A percentile compares a stretch with the other conserved stretches of the same genome.
These are phyloP conservation scores for Penicillium sp. DNA, from an alignment of 2,329 filamentous ascomycete species.

Conservation along the genomic window DNA sequence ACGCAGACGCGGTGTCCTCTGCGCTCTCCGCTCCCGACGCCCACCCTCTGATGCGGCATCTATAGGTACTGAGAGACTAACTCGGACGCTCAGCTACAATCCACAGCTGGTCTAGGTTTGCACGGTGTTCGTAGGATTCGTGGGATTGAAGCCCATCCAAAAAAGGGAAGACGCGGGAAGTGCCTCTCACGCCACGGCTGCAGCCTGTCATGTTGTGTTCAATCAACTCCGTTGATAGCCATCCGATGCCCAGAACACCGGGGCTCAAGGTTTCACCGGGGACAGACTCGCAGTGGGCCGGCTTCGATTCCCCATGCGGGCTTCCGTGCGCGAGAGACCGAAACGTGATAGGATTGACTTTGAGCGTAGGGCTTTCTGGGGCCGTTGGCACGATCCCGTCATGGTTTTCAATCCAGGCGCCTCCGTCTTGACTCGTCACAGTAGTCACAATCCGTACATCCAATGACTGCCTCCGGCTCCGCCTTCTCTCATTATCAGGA, in stretches of 20 bases:
- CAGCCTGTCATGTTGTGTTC: conserved; percentile 13
- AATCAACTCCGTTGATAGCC: conserved; percentile 10
- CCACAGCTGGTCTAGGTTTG: not conserved
- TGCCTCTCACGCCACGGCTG: conserved; percentile 2
- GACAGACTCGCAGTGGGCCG: conserved; percentile 10
- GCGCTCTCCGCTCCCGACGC: not conserved
- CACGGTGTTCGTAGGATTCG: not conserved
- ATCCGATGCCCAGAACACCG: conserved; percentile 3
- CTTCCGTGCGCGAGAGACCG: conserved; percentile 15
- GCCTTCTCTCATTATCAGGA: conserved; percentile 16
- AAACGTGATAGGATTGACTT: conserved; percentile 16
- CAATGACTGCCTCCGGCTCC: conserved; percentile 26
- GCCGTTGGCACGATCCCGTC: conserved; percentile 11
- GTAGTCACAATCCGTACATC: conserved; percentile 18
- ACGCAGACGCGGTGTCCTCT: conserved; percentile 16
- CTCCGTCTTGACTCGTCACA: conserved; percentile 23
- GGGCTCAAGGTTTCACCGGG: conserved; percentile 1
- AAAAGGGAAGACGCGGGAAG: conserved; percentile 4
- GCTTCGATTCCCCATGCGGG: conserved; percentile 7
- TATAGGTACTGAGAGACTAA: not conserved
- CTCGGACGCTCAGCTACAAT: conserved; percentile 10
- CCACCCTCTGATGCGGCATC: not conserved
- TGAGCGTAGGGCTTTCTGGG: conserved; percentile 13
- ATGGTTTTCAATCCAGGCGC: conserved; percentile 11
- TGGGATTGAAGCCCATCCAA: not conserved